Evolutionary conservation across 2,329 filamentous ascomycete species (phyloP).

Genomic region (Ceratocystis variospora): DNA sequence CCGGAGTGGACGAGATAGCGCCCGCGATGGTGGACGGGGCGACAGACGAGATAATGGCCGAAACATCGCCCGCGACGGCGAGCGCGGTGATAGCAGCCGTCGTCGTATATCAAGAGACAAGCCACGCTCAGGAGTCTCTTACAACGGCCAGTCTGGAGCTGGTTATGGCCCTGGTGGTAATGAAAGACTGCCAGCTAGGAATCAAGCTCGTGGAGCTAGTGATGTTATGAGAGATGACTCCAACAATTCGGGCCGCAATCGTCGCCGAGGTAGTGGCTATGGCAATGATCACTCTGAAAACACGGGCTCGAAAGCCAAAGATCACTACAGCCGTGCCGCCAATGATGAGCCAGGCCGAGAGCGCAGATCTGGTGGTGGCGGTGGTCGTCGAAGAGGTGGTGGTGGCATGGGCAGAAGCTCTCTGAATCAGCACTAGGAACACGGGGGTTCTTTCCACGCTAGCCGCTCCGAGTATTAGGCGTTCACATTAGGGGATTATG

Average conservation of each 20-base stretch:
- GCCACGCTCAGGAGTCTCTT: neutral
- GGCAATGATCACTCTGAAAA: neutral
- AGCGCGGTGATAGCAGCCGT: neutral
- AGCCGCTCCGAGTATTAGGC: slow-evolving; percentile 15
- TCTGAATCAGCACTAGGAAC: slow-evolving; percentile 16
- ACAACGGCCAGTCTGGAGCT: neutral
- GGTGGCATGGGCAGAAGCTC: slow-evolving; percentile 6
- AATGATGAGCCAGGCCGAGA: neutral
- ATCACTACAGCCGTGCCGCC: neutral
- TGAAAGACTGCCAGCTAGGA: neutral
- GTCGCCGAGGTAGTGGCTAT: slow-evolving; percentile 1
- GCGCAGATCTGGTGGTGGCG: slow-evolving; percentile 8
- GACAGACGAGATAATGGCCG: neutral
- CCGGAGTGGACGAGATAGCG: neutral
- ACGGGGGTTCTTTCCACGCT: slow-evolving; percentile 14
- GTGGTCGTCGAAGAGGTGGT: slow-evolving; percentile 6
- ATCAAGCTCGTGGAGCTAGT: neutral
- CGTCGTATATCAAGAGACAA: neutral
- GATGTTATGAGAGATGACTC: neutral
- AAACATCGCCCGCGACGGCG: neutral
- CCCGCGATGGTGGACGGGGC: neutral
- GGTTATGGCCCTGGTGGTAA: slow-evolving; percentile 4
- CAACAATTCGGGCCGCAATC: neutral
- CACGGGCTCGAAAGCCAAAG: neutral
- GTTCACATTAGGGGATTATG: neutral